These are phyloP conservation scores for Penicillium palitans DNA, from an alignment of 2,329 filamentous ascomycete species.

Conservation along the genomic window DNA sequence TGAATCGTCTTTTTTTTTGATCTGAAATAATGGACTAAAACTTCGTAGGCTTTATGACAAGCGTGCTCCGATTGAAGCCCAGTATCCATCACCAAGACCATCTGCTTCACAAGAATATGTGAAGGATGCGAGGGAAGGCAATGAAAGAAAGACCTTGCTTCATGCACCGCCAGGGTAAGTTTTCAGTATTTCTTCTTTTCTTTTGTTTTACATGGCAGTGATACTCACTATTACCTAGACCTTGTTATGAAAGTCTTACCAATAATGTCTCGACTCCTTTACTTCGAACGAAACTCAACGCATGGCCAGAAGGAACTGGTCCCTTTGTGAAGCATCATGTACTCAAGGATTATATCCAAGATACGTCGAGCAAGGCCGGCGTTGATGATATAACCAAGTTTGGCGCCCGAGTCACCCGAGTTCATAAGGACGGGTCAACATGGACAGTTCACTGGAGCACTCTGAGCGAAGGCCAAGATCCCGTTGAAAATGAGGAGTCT, in stretches of 20 bases:
- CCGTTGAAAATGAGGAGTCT: conserved; percentile 9
- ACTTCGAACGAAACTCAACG: conserved; percentile 51
- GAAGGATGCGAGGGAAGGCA: conserved; percentile 19
- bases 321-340: conserved; percentile 60
- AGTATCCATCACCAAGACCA: conserved; percentile 46
- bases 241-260: conserved; percentile 54
- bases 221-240: conserved; percentile 34
- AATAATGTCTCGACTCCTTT: conserved; percentile 57
- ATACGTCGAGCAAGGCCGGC: conserved; percentile 54
- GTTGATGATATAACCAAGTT: conserved; percentile 55
- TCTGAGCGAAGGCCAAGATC: conserved; percentile 29
- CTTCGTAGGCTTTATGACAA: conserved; percentile 52
- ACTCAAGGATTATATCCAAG: conserved; percentile 62
- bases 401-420: conserved; percentile 59
- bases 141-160: conserved; percentile 21
- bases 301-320: conserved; percentile 61
- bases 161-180: conserved; percentile 53
- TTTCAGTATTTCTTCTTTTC: not conserved
- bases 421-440: conserved; percentile 47
- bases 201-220: not conserved
- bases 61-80: conserved; percentile 49
- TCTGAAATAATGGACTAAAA: not conserved
- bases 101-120: conserved; percentile 35
- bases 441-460: conserved; percentile 58
- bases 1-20: not conserved